Conservation (phyloP, 1,139 yeast species). For the Diutina ranongensis region DNA sequence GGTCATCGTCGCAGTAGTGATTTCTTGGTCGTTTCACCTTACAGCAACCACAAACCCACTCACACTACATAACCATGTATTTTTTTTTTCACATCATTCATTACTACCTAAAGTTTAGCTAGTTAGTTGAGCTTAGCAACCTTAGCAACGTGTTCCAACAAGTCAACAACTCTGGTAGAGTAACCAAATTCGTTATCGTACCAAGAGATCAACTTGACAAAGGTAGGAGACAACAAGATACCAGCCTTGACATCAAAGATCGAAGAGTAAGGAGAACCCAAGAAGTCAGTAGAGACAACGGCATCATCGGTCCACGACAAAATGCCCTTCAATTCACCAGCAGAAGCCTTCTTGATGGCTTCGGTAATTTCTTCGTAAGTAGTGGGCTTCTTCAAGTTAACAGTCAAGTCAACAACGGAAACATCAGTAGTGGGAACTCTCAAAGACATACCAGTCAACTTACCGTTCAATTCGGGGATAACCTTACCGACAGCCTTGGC, state of each 20-base stretch:
- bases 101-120: not conserved
- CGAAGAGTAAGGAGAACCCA: slow-evolving; percentile 67
- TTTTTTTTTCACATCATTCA: not conserved
- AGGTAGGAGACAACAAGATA: slow-evolving; percentile 69
- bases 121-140: slow-evolving; percentile 7
- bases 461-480: slow-evolving; percentile 78
- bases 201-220: slow-evolving; percentile 82
- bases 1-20: too few relatives aligned
- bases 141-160: slow-evolving; percentile 64
- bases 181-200: slow-evolving; percentile 88
- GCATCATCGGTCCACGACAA: slow-evolving; percentile 80
- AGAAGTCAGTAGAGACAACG: slow-evolving; percentile 78
- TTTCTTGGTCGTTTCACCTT: too few relatives aligned
- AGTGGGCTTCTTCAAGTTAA: slow-evolving; percentile 56
- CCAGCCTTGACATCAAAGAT: slow-evolving; percentile 82
- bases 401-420: slow-evolving; percentile 67
- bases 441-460: slow-evolving; percentile 71
- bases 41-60: too few relatives aligned
- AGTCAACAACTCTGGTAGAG: slow-evolving; percentile 87
- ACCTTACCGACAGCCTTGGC: slow-evolving; percentile 92
- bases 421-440: slow-evolving; percentile 86
- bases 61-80: not conserved
- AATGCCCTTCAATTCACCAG: slow-evolving; percentile 63
- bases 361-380: slow-evolving; percentile 67
- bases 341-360: slow-evolving; percentile 59